phyloP scores from a whole-genome alignment of 306 rosid species.

The Lithocarpus polystachyus region DNA sequence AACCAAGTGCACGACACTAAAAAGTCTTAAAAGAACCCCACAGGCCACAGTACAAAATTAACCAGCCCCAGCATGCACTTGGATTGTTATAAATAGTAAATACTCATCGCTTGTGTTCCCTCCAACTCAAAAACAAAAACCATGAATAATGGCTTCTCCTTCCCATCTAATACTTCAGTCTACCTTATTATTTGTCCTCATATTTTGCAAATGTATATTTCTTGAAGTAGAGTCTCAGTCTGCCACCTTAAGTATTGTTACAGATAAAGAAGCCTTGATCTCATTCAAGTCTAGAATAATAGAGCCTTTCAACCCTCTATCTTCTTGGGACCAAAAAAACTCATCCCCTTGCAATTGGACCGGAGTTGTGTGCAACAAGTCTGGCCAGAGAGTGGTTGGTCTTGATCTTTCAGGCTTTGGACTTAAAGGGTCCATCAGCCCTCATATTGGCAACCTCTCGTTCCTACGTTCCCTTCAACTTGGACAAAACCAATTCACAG shows the following conservation, averaged over 20 bases:
- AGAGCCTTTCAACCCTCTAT: conserved; percentile 22
- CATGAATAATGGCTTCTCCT: conserved; percentile 28
- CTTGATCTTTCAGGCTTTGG: conserved; percentile 46
- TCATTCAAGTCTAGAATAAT: conserved; percentile 44
- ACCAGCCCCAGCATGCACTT: no score
- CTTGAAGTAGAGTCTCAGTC: conserved; percentile 18
- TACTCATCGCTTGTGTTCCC: neutral
- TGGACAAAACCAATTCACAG: conserved; percentile 46
- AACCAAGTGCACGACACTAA: no score
- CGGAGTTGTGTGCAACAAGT: conserved; percentile 48
- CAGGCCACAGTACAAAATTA: no score
- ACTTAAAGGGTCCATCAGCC: conserved; percentile 46
- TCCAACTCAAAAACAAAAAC: conserved; percentile 10
- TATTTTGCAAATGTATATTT: neutral
- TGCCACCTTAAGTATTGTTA: conserved; percentile 34
- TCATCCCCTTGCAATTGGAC: conserved; percentile 64
- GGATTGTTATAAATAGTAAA: no score
- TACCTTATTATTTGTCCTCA: conserved; percentile 8
- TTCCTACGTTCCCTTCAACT: conserved; percentile 50
- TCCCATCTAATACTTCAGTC: conserved; percentile 5
- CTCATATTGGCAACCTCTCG: conserved; percentile 52
- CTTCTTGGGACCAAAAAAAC: conserved; percentile 40
- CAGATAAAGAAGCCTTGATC: conserved; percentile 61
- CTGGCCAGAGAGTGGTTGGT: conserved; percentile 38
- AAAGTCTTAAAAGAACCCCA: no score